These are phyloP conservation scores for Agrostemma githago DNA, from an alignment of 148 eudicot species.

Conservation along the genomic window DNA sequence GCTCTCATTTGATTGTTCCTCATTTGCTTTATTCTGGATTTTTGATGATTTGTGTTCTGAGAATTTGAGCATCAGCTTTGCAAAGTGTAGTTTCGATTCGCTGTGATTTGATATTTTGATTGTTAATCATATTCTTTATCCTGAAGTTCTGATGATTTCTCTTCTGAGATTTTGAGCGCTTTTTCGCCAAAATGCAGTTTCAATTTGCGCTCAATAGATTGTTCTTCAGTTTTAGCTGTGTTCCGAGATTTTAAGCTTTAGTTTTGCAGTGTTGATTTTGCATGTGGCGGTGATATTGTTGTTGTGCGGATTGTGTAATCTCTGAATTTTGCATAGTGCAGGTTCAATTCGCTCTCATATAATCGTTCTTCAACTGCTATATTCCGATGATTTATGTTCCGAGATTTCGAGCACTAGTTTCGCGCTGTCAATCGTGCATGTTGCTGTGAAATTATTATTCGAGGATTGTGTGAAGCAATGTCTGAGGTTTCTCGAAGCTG, in stretches of 20 bases:
- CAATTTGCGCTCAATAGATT: conserved; percentile 34
- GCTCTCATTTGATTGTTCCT: conserved; percentile 39
- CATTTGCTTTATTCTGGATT: conserved; percentile 36
- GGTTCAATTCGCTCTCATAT: conserved; percentile 35
- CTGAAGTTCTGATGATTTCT: conserved; percentile 47
- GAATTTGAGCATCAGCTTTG: conserved; percentile 34
- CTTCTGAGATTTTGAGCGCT: conserved; percentile 25
- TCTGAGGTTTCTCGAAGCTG: conserved; percentile 68
- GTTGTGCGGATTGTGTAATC: conserved; percentile 64
- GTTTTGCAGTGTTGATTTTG: conserved; percentile 32
- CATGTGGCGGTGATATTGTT: conserved; percentile 63
- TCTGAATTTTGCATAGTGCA: conserved; percentile 27
- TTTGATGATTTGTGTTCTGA: conserved; percentile 17
- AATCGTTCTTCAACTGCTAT: conserved; percentile 53
- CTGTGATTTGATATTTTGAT: conserved; percentile 30
- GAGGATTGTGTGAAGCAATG: conserved; percentile 73
- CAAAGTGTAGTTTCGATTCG: conserved; percentile 14
- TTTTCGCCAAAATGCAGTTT: conserved; percentile 15
- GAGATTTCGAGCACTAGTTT: conserved; percentile 28
- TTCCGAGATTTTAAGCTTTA: too few relatives aligned
- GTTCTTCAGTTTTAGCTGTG: conserved; percentile 57
- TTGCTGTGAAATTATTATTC: conserved; percentile 64
- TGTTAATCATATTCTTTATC: conserved; percentile 54
- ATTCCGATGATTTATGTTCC: conserved; percentile 42
- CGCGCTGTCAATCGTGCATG: conserved; percentile 53